Percentiles rank a stretch among this genome's conserved stretches.
These are phyloP conservation scores for Paxillus involutus DNA, from an alignment of 768 basidiomycete genomes.

Conservation along the genomic window DNA sequence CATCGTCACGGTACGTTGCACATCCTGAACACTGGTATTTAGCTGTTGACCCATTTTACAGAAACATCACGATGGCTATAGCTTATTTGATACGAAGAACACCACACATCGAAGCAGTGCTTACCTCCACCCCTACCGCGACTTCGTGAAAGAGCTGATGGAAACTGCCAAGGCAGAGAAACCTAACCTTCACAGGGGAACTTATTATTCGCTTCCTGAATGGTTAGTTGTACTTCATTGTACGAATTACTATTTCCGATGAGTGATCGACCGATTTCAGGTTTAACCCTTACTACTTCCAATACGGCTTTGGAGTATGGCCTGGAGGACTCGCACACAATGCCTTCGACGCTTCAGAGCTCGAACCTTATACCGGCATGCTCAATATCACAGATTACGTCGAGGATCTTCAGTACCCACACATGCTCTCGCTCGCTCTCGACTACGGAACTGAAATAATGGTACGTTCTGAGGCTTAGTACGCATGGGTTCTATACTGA, in stretches of 20 bases:
- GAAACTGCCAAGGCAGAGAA: constrained; percentile 48
- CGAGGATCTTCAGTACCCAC: constrained; percentile 48
- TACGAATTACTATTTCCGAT: not conserved
- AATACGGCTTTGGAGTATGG: constrained; percentile 50
- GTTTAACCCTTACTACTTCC: constrained; percentile 54
- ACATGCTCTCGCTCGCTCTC: constrained; percentile 49
- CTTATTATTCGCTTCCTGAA: constrained; percentile 58
- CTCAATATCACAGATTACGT: constrained; percentile 51
- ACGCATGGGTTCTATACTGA: constrained; percentile 8
- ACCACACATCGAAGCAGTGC: constrained; percentile 52
- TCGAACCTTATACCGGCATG: constrained; percentile 57
- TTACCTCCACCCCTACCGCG: constrained; percentile 48
- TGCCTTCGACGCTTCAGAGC: constrained; percentile 41
- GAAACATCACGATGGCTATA: constrained; percentile 67
- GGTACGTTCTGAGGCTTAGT: constrained; percentile 29
- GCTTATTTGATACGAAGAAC: constrained; percentile 54
- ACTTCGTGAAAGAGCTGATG: constrained; percentile 52
- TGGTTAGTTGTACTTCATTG: constrained; percentile 32
- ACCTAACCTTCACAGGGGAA: constrained; percentile 53
- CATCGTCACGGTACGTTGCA: constrained; percentile 43
- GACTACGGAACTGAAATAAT: constrained; percentile 55
- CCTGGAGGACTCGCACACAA: constrained; percentile 57
- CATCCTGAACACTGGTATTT: not conserved
- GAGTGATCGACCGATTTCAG: constrained; percentile 22
- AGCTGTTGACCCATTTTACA: constrained; percentile 15